These are phyloP conservation scores for Volvariella volvacea DNA, from an alignment of 1,284 basidiomycete genomes.

Conservation along the genomic window DNA sequence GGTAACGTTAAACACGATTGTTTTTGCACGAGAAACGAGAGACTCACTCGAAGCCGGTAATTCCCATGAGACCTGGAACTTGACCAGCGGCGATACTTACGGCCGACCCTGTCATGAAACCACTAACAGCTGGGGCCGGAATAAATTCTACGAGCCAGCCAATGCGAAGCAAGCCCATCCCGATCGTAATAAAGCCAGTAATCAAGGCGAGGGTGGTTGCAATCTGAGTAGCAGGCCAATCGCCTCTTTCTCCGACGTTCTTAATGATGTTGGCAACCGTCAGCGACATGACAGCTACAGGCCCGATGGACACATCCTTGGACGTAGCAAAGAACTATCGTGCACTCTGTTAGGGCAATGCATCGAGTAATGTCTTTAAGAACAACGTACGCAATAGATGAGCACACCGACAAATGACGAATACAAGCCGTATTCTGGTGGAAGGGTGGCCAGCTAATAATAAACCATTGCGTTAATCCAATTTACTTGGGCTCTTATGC, in stretches of 20 bases:
- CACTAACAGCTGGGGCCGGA: constrained; percentile 84
- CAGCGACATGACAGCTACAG: constrained; percentile 96
- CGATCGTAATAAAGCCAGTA: constrained; percentile 90
- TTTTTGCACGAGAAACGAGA: constrained; percentile 4
- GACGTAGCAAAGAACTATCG: constrained; percentile 83
- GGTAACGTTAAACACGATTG: constrained; percentile 10
- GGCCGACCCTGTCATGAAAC: constrained; percentile 90
- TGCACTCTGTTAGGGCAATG: constrained; percentile 6
- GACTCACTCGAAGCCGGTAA: constrained; percentile 72
- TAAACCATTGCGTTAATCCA: not conserved
- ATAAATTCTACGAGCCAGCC: constrained; percentile 98
- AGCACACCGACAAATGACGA: constrained; percentile 90
- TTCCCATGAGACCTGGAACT: constrained; percentile 82
- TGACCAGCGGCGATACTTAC: constrained; percentile 85
- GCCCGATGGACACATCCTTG: constrained; percentile 94
- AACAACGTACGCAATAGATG: constrained; percentile 63
- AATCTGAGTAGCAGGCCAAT: constrained; percentile 68
- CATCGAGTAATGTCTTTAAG: not conserved
- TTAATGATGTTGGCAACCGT: constrained; percentile 81
- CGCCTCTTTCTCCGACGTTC: constrained; percentile 48
- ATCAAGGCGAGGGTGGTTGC: constrained; percentile 85
- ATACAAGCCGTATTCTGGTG: constrained; percentile 89
- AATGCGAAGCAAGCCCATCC: constrained; percentile 84
- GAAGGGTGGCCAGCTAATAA: constrained; percentile 74
- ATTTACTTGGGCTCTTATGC: not conserved